Conservation (phyloP, 2,329 filamentous ascomycete genomes). For the Tetracladium maxilliforme region DNA sequence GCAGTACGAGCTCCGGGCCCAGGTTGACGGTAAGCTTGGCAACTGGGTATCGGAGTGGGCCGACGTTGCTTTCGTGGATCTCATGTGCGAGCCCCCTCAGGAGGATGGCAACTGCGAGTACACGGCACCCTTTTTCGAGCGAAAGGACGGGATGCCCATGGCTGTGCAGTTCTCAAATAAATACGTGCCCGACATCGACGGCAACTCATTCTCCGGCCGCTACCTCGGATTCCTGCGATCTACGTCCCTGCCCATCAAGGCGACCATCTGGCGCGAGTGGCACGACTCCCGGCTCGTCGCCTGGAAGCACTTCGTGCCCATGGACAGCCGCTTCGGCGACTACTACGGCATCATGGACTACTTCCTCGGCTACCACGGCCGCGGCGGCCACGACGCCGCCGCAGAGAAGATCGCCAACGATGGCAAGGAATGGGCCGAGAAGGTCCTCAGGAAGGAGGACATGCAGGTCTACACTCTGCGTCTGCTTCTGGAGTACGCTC, state of each 20-base stretch:
- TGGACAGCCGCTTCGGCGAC: slow-evolving; percentile 61
- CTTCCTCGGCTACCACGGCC: slow-evolving; percentile 44
- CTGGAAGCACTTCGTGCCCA: slow-evolving; percentile 72
- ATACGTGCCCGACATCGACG: slow-evolving; percentile 64
- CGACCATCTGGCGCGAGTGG: slow-evolving; percentile 69
- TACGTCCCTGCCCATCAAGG: slow-evolving; percentile 60
- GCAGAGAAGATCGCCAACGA: slow-evolving; percentile 50
- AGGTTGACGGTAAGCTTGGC: slow-evolving; percentile 26
- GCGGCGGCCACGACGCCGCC: slow-evolving; percentile 33
- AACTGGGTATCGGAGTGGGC: slow-evolving; percentile 33
- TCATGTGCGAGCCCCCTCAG: slow-evolving; percentile 29
- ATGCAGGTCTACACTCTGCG: slow-evolving; percentile 50
- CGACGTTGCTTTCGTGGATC: slow-evolving; percentile 36
- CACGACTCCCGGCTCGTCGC: slow-evolving; percentile 59
- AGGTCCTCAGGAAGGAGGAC: slow-evolving; percentile 55
- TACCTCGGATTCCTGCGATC: slow-evolving; percentile 56
- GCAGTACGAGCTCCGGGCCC: slow-evolving; percentile 30
- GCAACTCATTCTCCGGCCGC: slow-evolving; percentile 55
- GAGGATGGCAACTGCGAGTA: slow-evolving; percentile 28
- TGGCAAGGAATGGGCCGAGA: slow-evolving; percentile 57
- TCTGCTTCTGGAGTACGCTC: slow-evolving; percentile 49
- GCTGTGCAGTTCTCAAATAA: slow-evolving; percentile 27
- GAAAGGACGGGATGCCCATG: slow-evolving; percentile 23
- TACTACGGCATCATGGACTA: slow-evolving; percentile 62
- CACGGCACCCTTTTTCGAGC: slow-evolving; percentile 27